These are phyloP conservation scores for Cyberlindnera misumaiensis DNA, from an alignment of 805 yeast genomes.

Conservation along the genomic window DNA sequence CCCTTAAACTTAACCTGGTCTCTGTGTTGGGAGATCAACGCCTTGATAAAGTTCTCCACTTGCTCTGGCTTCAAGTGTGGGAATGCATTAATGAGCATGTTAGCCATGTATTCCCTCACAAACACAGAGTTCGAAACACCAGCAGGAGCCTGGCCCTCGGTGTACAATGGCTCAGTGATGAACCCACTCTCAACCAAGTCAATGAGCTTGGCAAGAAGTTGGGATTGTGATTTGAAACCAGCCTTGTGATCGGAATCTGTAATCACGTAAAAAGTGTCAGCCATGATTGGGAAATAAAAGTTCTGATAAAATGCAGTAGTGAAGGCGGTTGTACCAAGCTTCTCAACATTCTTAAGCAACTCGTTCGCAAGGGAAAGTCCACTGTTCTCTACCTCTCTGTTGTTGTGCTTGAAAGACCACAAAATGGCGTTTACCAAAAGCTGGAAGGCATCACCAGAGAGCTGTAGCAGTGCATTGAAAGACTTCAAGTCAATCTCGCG, in stretches of 20 bases:
- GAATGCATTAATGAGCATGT: constrained; percentile 82
- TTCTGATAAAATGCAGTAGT: constrained; percentile 82
- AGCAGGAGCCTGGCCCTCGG: constrained; percentile 71
- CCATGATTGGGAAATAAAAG: constrained; percentile 80
- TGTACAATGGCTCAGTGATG: constrained; percentile 72
- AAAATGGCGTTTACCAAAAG: constrained; percentile 87
- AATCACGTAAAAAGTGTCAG: constrained; percentile 87
- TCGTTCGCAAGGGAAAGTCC: constrained; percentile 84
- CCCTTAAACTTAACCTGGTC: constrained; percentile 75
- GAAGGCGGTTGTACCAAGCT: constrained; percentile 59
- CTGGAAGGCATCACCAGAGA: constrained; percentile 90
- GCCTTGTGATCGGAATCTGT: constrained; percentile 98
- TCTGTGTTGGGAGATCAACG: constrained; percentile 64
- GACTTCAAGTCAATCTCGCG: constrained; percentile 82
- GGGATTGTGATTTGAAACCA: constrained; percentile 85
- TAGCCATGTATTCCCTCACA: constrained; percentile 73
- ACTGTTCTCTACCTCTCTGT: constrained; percentile 91
- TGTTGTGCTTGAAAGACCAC: constrained; percentile 98
- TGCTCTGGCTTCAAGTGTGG: constrained; percentile 84
- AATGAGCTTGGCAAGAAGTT: constrained; percentile 74
- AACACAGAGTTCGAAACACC: constrained; percentile 80
- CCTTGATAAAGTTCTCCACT: constrained; percentile 72
- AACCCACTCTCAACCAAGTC: constrained; percentile 73
- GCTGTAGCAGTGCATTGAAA: constrained; percentile 77
- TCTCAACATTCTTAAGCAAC: constrained; percentile 77